Base-by-base conservation (phyloP, 2,329 filamentous ascomycete species). In the Monilinia aucupariae region DNA sequence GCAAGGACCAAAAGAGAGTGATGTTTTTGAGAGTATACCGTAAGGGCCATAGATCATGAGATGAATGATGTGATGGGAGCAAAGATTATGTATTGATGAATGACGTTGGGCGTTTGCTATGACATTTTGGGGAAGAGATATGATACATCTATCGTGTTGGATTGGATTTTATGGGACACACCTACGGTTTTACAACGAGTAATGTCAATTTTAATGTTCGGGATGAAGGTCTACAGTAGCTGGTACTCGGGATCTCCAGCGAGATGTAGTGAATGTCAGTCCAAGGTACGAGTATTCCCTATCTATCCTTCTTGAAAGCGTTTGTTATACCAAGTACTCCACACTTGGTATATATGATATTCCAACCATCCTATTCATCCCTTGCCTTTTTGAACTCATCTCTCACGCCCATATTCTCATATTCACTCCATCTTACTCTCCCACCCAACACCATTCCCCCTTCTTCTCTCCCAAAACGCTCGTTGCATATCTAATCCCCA, bases 1-100 rank as follows among this genome's bases (percentile, higher is more conserved):
- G 54, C 63, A 67, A 45, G 65, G 64, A 22, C 71, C 71, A 4
- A 64, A 66, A 47, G 49, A 65, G 53, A 65, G 64, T 20, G 68
- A 71, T 61, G 51, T 62, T 62, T 32, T 62, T 34, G 59, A 62
- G 20, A 47, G n/a, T 15, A 56, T 62, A 49, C 59, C 59, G 0
- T 62, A 32, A n/a, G 4, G 20, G 25, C 6, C 0, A 1, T 1
- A 10, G n/a, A 47, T 17, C 13, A 58, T 25, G 43, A 34, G 34
- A 34, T 2, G 34, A 20, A 47, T 47, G 41, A 56, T 56, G 2
- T 15, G 37, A 39, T 39, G 37, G 37, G 37, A 39, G 37, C 37
- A 39, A 39, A 43, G 22, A n/a, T 34, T 41, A 56, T 47, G 8
- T 37, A 47, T 47, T 32, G 30, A 34, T 47, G 27, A 27, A 47